Evolutionary conservation across 371 early-diverging fungal genomes (phyloP), one percentile per base, ranked within the genome.

Genomic region (Saksenaea vasiformis): DNA sequence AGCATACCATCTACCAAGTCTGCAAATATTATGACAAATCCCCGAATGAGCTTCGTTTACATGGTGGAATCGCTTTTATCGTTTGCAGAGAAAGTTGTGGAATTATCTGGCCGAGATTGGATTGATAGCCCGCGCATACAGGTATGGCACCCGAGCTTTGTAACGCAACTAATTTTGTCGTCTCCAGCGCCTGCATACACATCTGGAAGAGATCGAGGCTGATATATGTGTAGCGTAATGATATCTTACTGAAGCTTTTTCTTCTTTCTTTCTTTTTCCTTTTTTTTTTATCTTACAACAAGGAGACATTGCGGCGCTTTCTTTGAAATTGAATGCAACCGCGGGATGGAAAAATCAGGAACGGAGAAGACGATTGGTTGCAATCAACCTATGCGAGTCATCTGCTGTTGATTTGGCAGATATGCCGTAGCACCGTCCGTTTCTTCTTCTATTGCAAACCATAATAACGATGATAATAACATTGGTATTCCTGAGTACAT

Each of bases 11-110:
- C 64, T 36, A 31, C 67, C 37, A 55, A 64, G 22, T 56, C 67
- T 3, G 72, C 71, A 3, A 80, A 80, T 54, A 72, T 78, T 54
- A 75, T 81, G 79, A 60, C 69, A 15, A 71, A 71, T 53, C 75
- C 79, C 13, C 62, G 68, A 14, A 56, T 68, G 43, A 28, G 53
- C 22, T 68, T 73, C 47, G 58, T 74, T 13, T 76, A 79, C 53
- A 74, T 81, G 73, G 66, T 68, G 7, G 79, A 75, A 35, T 65
- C 76, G 0, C 56, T 81, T 7, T 58, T 81, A 37, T 15, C 71
- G 0, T 79, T 77, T 69, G 77, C 68, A 1, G 75, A 73, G 37
- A 69, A 68, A 28, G 54, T 81, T 1, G 56, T 79, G n/a, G 77
- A 81, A 41, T 31, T 78, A 11, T 62, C 77, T 19, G 79, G 76